A percentile compares a stretch with the other conserved stretches of the same genome.
Evolutionary conservation across 2,329 filamentous ascomycete genomes (phyloP).

Genomic region (Ophiostoma populinum): DNA sequence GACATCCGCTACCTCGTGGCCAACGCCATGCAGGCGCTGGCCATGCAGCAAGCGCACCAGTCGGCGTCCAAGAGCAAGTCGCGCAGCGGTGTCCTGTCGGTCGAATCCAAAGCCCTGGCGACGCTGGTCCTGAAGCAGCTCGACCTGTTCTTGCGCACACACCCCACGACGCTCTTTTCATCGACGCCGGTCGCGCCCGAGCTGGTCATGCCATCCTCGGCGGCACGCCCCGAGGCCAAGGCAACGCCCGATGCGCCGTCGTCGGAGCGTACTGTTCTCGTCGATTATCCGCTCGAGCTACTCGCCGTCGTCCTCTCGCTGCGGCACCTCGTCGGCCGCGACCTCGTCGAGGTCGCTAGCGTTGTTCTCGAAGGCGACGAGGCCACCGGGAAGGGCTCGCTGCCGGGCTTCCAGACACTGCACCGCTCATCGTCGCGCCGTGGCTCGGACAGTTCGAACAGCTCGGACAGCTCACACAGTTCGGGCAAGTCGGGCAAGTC

Average conservation of each 20-base stretch:
- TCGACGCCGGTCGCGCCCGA: too few species aligned
- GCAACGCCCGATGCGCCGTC: neutral
- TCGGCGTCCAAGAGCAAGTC: too few species aligned
- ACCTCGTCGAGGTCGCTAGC: conserved; percentile 40
- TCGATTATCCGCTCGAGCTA: conserved; percentile 41
- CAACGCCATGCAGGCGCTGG: conserved; percentile 42
- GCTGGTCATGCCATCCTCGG: too few species aligned
- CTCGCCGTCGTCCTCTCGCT: conserved; percentile 38
- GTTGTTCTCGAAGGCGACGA: conserved; percentile 21
- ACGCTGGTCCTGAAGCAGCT: conserved; percentile 42
- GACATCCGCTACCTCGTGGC: conserved; percentile 45
- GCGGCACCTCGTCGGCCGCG: conserved; percentile 36
- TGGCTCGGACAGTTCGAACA: too few species aligned
- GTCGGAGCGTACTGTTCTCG: conserved; percentile 34
- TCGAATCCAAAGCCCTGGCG: conserved; percentile 26
- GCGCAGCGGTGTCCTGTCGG: neutral
- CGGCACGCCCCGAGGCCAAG: too few species aligned
- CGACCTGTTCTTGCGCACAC: conserved; percentile 38
- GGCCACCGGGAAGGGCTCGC: neutral
- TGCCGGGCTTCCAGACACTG: conserved; percentile 1
- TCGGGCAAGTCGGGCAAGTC: neutral
- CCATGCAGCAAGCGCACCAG: conserved; percentile 20
- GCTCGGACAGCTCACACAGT: neutral
- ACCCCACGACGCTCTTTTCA: too few species aligned
- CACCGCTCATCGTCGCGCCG: neutral